Percentiles rank a stretch among this genome's conserved stretches.
Evolutionary conservation across 192 early-diverging fungal species (phyloP).

Genomic region (Entomortierella parvispora): DNA sequence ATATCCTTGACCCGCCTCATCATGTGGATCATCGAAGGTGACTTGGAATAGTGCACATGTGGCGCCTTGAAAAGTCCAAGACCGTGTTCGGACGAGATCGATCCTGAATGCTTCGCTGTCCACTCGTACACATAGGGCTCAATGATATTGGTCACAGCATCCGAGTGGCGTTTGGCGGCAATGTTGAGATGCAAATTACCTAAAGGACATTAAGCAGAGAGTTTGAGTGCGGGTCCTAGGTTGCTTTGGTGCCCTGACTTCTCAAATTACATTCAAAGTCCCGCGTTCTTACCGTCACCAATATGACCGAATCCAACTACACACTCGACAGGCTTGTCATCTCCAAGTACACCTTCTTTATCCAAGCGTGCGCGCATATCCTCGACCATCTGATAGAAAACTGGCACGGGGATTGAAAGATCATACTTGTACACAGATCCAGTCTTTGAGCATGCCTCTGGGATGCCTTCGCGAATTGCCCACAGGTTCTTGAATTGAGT

Average conservation of each 20-base stretch:
- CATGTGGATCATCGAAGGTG: conserved; percentile 77
- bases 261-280: not conserved
- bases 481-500: conserved; percentile 87
- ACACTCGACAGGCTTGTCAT: conserved; percentile 66
- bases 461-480: conserved; percentile 93
- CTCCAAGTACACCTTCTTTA: conserved; percentile 68
- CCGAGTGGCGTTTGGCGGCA: conserved; percentile 72
- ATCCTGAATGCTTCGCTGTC: conserved; percentile 59
- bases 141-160: conserved; percentile 74
- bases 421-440: conserved; percentile 97
- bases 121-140: conserved; percentile 94
- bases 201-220: conserved; percentile 16
- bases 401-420: conserved; percentile 90
- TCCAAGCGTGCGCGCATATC: conserved; percentile 80
- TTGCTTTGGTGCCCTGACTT: not conserved
- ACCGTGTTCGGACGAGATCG: conserved; percentile 78
- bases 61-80: conserved; percentile 86
- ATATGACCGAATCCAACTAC: conserved; percentile 98
- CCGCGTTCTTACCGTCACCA: conserved; percentile 79
- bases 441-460: conserved; percentile 90
- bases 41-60: conserved; percentile 87
- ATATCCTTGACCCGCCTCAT: conserved; percentile 92
- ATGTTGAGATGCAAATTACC: conserved; percentile 95
- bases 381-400: conserved; percentile 86
- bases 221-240: too few relatives aligned